A percentile compares a stretch with the other conserved stretches of the same genome.
Conservation (phyloP, 768 basidiomycete species). For the Auricularia sp. region DNA sequence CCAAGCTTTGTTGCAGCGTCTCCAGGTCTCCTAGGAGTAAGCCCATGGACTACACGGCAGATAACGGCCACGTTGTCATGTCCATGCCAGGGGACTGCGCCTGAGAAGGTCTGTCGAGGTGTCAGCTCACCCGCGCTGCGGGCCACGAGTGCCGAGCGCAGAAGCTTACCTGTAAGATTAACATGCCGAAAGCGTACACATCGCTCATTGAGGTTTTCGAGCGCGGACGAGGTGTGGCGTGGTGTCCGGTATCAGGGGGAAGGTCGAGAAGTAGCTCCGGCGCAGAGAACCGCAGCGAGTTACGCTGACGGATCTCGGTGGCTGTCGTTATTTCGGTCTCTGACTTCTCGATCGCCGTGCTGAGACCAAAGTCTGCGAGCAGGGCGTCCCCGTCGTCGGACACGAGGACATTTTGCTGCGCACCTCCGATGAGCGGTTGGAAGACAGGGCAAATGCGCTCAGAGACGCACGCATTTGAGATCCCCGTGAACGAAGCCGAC, state of each 20-base stretch:
- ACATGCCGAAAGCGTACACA: background rate
- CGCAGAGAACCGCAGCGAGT: background rate
- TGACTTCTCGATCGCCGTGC: background rate
- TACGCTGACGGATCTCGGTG: background rate
- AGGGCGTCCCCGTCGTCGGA: background rate
- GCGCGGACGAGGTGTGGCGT: background rate
- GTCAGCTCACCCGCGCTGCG: too few relatives aligned
- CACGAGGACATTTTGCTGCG: constrained; percentile 3
- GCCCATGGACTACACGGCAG: too few relatives aligned
- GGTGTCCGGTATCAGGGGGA: background rate
- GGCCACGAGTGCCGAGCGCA: too few relatives aligned
- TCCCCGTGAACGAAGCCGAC: background rate
- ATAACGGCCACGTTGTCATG: too few relatives aligned
- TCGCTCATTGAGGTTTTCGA: background rate
- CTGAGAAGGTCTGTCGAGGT: too few relatives aligned
- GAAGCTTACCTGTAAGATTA: background rate
- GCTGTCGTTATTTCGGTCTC: background rate
- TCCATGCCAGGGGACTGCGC: too few relatives aligned
- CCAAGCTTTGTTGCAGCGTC: too few relatives aligned
- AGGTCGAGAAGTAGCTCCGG: background rate
- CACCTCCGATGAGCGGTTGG: background rate
- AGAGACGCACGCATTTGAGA: background rate
- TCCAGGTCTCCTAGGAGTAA: too few relatives aligned
- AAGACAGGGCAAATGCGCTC: background rate
- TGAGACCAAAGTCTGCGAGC: constrained; percentile 4